These are phyloP conservation scores for Pseudogymnoascus sp. DNA, from an alignment of 2,329 filamentous ascomycete genomes.

Conservation along the genomic window DNA sequence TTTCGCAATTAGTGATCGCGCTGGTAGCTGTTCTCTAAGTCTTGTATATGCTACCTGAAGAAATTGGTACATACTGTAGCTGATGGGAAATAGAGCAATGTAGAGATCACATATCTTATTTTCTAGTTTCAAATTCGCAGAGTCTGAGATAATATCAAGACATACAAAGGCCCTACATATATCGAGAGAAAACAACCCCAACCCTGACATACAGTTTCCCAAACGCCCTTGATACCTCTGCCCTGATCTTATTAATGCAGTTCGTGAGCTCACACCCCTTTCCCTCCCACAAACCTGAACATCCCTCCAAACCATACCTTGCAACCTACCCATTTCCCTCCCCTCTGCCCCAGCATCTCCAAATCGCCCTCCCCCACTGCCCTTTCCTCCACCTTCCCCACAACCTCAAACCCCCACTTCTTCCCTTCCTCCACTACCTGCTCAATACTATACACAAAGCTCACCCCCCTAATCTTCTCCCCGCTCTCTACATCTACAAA, in stretches of 20 bases:
- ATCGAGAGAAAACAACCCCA: not conserved
- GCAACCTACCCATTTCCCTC: constrained; percentile 54
- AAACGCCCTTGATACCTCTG: not conserved
- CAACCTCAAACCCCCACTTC: constrained; percentile 37
- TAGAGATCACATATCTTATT: not conserved
- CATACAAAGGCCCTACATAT: not conserved
- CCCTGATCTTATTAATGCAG: not conserved
- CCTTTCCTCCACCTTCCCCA: constrained; percentile 35
- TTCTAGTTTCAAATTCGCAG: not conserved
- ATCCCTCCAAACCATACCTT: constrained; percentile 45
- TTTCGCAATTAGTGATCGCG: not conserved
- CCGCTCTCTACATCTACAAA: constrained; percentile 46
- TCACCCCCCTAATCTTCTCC: constrained; percentile 49
- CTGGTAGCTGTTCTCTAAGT: not conserved
- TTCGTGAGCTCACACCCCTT: not conserved
- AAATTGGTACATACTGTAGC: not conserved
- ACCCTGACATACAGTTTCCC: not conserved
- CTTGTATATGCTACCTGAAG: not conserved
- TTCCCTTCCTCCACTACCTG: constrained; percentile 44
- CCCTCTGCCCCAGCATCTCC: constrained; percentile 44
- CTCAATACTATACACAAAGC: constrained; percentile 45
- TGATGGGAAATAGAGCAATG: not conserved
- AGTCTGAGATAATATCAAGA: not conserved
- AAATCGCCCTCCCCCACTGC: constrained; percentile 37
- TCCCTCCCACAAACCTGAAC: constrained; percentile 28